Conservation (phyloP, 345 rosid genomes). For the Trapa incisa region DNA sequence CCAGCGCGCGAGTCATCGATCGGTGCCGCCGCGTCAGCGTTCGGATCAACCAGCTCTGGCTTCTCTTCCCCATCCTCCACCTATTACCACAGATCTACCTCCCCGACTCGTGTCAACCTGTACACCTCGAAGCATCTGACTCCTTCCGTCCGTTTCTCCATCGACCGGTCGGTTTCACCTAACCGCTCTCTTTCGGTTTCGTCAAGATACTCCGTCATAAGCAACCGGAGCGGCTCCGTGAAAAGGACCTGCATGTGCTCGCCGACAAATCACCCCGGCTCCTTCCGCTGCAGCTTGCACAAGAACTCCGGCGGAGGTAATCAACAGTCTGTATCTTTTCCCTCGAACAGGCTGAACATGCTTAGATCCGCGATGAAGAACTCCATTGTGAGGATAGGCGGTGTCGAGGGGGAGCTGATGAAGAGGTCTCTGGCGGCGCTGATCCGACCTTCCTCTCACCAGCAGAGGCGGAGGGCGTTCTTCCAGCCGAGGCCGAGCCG, state of each 20-base stretch:
- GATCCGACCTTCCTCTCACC: conserved; percentile 84
- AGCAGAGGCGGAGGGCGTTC: conserved; percentile 45
- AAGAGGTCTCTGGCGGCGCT: conserved; percentile 70
- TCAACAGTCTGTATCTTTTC: conserved; percentile 19
- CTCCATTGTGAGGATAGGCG: conserved; percentile 81
- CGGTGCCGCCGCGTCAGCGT: conserved; percentile 36
- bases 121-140: conserved; percentile 23
- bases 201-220: conserved; percentile 12
- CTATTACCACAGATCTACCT: conserved; percentile 35
- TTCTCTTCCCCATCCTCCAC: conserved; percentile 15
- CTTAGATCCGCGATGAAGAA: conserved; percentile 84
- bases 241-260: conserved; percentile 76
- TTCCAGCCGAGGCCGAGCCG: conserved; percentile 67
- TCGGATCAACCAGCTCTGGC: conserved; percentile 28
- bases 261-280: conserved; percentile 77
- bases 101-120: conserved; percentile 58
- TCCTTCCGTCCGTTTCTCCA: conserved; percentile 44
- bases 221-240: conserved; percentile 20
- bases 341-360: conserved; percentile 55
- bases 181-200: conserved; percentile 38
- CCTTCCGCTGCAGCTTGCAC: conserved; percentile 72
- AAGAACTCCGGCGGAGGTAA: conserved; percentile 27
- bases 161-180: conserved; percentile 50
- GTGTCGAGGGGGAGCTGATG: conserved; percentile 90
- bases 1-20: conserved; percentile 10